Evolutionary conservation across 805 yeast genomes (phyloP).

Genomic region (Saccharomycopsis amapae): DNA sequence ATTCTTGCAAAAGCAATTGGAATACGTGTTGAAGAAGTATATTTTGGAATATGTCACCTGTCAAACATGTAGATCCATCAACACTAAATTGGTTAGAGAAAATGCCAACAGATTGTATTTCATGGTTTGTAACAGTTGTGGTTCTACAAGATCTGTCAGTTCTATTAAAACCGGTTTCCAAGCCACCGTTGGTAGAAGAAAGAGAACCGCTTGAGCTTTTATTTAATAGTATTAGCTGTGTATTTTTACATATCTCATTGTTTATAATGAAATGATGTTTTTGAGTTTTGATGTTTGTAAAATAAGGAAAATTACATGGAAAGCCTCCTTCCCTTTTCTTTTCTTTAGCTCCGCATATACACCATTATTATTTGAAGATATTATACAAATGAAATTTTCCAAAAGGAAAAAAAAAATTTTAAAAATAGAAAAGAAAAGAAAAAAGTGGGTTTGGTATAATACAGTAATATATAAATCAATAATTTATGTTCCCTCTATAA

Average conservation of each 20-base stretch:
- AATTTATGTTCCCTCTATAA: not conserved
- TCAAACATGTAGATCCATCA: conserved; percentile 97
- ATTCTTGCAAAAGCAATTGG: conserved; percentile 96
- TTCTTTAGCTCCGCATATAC: not conserved
- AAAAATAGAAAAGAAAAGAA: too few species aligned
- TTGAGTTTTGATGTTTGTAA: not conserved
- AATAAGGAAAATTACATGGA: too few species aligned
- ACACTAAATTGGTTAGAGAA: conserved; percentile 93
- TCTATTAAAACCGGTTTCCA: conserved; percentile 99
- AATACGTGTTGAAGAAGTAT: conserved; percentile 91
- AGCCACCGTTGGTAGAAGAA: conserved; percentile 92
- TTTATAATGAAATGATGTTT: not conserved
- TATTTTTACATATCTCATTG: not conserved
- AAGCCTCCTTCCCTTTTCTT: too few species aligned
- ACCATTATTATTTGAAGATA: not conserved
- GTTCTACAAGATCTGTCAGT: conserved; percentile 92
- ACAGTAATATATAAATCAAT: not conserved
- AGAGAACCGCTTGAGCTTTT: conserved; percentile 32
- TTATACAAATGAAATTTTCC: not conserved
- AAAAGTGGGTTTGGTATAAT: not conserved
- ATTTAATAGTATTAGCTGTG: not conserved
- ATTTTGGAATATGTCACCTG: conserved; percentile 97
- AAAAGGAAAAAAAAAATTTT: too few species aligned
- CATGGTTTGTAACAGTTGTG: conserved; percentile 97
- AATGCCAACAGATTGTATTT: conserved; percentile 93